Evolutionary conservation across 2,329 filamentous ascomycete species (phyloP).

Genomic region (Sordariomycetes sp.): DNA sequence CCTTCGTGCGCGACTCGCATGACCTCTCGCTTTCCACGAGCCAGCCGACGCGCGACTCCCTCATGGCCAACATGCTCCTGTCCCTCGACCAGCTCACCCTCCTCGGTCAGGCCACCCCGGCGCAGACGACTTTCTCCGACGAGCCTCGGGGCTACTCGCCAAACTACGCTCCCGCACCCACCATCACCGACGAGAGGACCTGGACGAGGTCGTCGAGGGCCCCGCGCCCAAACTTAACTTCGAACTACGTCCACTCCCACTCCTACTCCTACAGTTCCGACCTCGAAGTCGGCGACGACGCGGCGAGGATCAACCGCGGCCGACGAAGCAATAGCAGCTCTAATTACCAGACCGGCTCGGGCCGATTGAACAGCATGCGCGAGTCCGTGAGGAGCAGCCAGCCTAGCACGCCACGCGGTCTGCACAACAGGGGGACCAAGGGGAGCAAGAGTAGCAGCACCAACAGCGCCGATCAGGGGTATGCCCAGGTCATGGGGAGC

Average conservation of each 20-base stretch:
- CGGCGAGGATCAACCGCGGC: conserved; percentile 40
- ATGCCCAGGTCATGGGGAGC: conserved; percentile 40
- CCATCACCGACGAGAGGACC: conserved; percentile 7
- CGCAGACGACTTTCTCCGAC: conserved; percentile 8
- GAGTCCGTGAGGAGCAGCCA: conserved; percentile 21
- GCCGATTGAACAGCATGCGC: conserved; percentile 50
- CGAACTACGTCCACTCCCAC: conserved; percentile 5
- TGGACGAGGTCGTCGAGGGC: conserved; percentile 7
- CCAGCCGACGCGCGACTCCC: conserved; percentile 71
- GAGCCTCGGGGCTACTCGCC: conserved; percentile 3
- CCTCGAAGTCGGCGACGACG: conserved; percentile 40
- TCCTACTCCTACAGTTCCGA: conserved; percentile 32
- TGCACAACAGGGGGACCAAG: conserved; percentile 45
- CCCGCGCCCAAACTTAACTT: conserved; percentile 1
- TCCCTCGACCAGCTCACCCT: conserved; percentile 73
- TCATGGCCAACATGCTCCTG: conserved; percentile 90
- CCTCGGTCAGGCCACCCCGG: conserved; percentile 26
- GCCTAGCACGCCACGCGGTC: conserved; percentile 25
- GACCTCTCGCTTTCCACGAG: conserved; percentile 70
- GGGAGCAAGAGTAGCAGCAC: conserved; percentile 64
- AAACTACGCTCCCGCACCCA: conserved; percentile 1
- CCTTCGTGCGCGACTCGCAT: conserved; percentile 52
- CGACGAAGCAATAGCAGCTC: conserved; percentile 59
- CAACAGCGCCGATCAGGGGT: conserved; percentile 52
- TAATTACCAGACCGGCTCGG: conserved; percentile 40